These are phyloP conservation scores for Orobanche coerulescens DNA, from an alignment of 257 asterid species.

Conservation along the genomic window DNA sequence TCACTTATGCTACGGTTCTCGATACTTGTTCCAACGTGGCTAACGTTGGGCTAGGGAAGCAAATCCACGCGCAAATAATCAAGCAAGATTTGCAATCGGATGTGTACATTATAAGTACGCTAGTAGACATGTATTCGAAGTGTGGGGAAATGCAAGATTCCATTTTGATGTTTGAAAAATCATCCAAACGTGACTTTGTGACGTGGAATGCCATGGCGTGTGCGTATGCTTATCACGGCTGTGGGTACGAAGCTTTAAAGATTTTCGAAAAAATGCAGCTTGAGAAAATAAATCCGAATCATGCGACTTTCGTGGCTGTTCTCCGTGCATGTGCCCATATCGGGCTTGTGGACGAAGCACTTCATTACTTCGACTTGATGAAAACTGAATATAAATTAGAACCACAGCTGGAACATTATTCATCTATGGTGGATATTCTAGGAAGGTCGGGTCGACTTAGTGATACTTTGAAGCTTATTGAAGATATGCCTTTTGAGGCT, in stretches of 20 bases:
- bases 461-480: constrained; percentile 64
- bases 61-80: constrained; percentile 80
- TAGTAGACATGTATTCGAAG: constrained; percentile 94
- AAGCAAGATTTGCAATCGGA: constrained; percentile 75
- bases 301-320: constrained; percentile 81
- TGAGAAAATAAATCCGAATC: constrained; percentile 51
- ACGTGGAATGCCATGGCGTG: constrained; percentile 89
- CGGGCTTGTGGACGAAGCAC: constrained; percentile 60
- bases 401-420: constrained; percentile 78
- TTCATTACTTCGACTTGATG: constrained; percentile 59
- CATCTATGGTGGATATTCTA: constrained; percentile 78
- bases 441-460: constrained; percentile 55
- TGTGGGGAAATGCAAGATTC: constrained; percentile 79
- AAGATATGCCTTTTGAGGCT: constrained; percentile 73
- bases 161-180: constrained; percentile 55
- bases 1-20: constrained; percentile 83
- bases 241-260: constrained; percentile 54
- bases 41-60: constrained; percentile 75
- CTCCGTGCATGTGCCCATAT: constrained; percentile 88
- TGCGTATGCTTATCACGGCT: constrained; percentile 77
- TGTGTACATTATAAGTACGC: constrained; percentile 67
- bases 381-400: constrained; percentile 38
- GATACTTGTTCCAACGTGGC: constrained; percentile 88
- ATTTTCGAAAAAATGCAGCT: constrained; percentile 52
- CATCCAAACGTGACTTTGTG: constrained; percentile 59